phyloP scores from a whole-genome alignment of 1,284 basidiomycete species.

The Ceratobasidium papillatum region DNA sequence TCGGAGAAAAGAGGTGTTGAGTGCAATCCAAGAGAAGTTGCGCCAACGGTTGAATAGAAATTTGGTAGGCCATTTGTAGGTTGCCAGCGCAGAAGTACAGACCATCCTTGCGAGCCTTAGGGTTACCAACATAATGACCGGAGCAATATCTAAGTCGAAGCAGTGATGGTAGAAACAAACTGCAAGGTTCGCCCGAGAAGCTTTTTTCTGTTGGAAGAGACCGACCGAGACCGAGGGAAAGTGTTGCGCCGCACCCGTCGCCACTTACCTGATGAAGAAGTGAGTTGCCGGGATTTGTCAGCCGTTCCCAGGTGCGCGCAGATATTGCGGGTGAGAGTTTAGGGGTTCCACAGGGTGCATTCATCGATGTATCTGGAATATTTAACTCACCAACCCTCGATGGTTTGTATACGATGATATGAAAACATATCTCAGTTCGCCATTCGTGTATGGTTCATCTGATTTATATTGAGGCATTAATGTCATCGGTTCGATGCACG shows the following conservation, averaged over 20 bases:
- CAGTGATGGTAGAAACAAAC: neutral
- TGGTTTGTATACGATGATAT: neutral
- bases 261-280: constrained; percentile 18
- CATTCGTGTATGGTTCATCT: neutral
- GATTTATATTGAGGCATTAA: neutral
- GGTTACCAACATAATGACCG: neutral
- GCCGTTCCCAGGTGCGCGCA: neutral
- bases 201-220: neutral
- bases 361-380: neutral
- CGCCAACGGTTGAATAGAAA: neutral
- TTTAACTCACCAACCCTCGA: constrained; percentile 1
- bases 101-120: neutral
- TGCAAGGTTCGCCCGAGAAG: neutral
- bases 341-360: constrained; percentile 2
- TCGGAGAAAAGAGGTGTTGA: neutral
- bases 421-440: neutral
- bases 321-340: neutral
- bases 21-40: neutral
- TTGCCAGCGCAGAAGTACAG: neutral
- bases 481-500: neutral
- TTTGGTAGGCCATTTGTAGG: neutral
- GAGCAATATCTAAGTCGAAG: neutral
- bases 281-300: neutral
- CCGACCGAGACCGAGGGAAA: neutral
- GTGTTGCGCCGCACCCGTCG: neutral